Evolutionary conservation across 352 stramenopile genomes (phyloP).

Genomic region (Globisporangium recalcitrans): DNA sequence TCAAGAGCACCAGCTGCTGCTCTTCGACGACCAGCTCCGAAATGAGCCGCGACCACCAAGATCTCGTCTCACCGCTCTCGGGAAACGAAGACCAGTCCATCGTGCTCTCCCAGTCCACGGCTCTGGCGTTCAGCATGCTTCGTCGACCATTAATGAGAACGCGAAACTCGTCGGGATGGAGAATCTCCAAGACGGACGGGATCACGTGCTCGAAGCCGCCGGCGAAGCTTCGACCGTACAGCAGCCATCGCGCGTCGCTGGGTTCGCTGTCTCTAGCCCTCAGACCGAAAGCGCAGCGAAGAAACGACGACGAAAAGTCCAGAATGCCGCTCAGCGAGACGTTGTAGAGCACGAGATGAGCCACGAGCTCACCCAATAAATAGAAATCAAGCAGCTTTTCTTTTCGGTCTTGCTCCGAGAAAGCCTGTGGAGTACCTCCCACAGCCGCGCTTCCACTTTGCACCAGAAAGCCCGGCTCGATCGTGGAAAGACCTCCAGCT

Average conservation of each 20-base stretch:
- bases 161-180: slow-evolving; percentile 46
- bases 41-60: slow-evolving; percentile 46
- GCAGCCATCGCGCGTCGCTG: slow-evolving; percentile 1
- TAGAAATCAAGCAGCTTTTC: slow-evolving; percentile 41
- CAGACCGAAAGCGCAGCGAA: slow-evolving; percentile 30
- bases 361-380: slow-evolving; percentile 56
- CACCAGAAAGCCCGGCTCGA: slow-evolving; percentile 31
- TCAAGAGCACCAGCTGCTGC: slow-evolving; percentile 48
- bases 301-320: slow-evolving; percentile 50
- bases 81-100: slow-evolving; percentile 29
- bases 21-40: slow-evolving; percentile 56
- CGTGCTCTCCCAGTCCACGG: slow-evolving; percentile 35
- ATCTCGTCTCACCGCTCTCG: background rate
- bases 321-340: slow-evolving; percentile 46
- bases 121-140: slow-evolving; percentile 24
- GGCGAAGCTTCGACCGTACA: slow-evolving; percentile 32
- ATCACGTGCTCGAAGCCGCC: slow-evolving; percentile 53
- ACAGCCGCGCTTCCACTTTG: slow-evolving; percentile 2
- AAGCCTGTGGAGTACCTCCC: background rate
- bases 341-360: slow-evolving; percentile 48
- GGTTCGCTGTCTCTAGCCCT: background rate
- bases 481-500: slow-evolving; percentile 23
- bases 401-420: slow-evolving; percentile 7
- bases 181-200: slow-evolving; percentile 40
- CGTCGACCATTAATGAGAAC: slow-evolving; percentile 44